These are phyloP conservation scores for Daldinia vernicosa DNA, from an alignment of 495 filamentous ascomycete species.

Conservation along the genomic window DNA sequence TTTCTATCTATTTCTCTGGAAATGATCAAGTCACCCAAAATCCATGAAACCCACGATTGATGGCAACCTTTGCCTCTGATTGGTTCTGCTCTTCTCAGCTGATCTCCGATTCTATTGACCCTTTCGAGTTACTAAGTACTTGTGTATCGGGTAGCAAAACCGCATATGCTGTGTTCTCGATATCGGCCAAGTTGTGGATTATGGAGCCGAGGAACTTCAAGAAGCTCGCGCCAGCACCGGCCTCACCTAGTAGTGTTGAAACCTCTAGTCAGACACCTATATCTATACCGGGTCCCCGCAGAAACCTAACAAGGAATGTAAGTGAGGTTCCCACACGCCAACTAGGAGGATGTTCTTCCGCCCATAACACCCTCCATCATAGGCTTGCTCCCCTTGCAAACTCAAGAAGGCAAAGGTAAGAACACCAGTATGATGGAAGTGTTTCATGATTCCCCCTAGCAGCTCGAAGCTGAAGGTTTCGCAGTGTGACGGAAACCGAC, in stretches of 20 bases:
- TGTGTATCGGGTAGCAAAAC: conserved; percentile 6
- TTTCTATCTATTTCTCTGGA: conserved; percentile 15
- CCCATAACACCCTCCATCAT: conserved; percentile 26
- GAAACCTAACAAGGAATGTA: conserved; percentile 34
- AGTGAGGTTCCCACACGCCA: conserved; percentile 16
- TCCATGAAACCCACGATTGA: not conserved
- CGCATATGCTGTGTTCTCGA: not conserved
- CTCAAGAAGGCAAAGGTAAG: conserved; percentile 37
- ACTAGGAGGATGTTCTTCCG: conserved; percentile 3
- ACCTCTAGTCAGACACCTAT: conserved; percentile 6
- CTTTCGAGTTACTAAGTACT: not conserved
- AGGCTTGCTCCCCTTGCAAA: conserved; percentile 38
- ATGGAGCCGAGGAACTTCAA: conserved; percentile 35
- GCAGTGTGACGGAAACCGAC: conserved; percentile 39
- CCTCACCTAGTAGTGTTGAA: conserved; percentile 2
- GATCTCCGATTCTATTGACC: not conserved
- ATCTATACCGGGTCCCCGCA: conserved; percentile 22
- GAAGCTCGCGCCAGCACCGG: conserved; percentile 35
- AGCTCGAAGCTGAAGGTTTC: conserved; percentile 7
- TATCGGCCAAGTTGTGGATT: conserved; percentile 8
- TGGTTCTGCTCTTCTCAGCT: conserved; percentile 8
- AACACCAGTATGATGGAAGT: no score
- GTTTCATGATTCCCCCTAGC: not conserved
- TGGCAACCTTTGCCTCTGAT: conserved; percentile 9
- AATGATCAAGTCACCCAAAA: not conserved